Evolutionary conservation across 2,329 filamentous ascomycete species (phyloP), one percentile per base, ranked within the genome.

Genomic region (Neoascochyta sp.): DNA sequence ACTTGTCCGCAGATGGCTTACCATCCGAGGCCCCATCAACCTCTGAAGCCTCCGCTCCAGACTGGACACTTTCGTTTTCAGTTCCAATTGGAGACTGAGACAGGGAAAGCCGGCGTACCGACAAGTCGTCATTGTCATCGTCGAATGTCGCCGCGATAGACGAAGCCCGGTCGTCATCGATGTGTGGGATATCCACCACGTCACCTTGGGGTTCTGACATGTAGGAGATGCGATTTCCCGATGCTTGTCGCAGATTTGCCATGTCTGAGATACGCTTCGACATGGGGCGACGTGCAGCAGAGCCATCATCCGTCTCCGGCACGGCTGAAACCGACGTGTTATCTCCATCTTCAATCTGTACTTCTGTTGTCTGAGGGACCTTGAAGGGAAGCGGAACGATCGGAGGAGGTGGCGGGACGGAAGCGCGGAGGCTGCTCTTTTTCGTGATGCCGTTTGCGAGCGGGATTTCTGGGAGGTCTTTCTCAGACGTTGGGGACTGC

Each of bases 321-420:
- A 58, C 30, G 16, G 83, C 83, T 3, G 81, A 85, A 12, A 85
- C 69, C 2, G 84, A 63, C 3, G 48, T 25, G 18, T 50, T 54
- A 15, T 75, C 72, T 12, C 74, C 71, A 10, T 70, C 69, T 5
- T 74, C 66, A n/a, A 39, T 47, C 12, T 37, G 25, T 5, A 64
- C 55, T 4, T 69, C 63, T 2, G 68, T 63, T 9, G 67, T 63
- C 12, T 60, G 58, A 1, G 78, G 78, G 2, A 84, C 66, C 7
- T 57, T 72, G 58, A 86, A 85, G 0, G 83, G 82, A 2, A 86
- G 65, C 10, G 82, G 79, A 1, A 83, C 64, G 19, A 86, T 66
- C 6, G 71, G 62, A 4, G 76, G 76, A n/a, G 60, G 58, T 16
- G 73, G 64, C 9, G 66, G 58, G 4, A 62, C 62, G 2, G 65